Percentiles rank a stretch among this genome's conserved stretches.
Evolutionary conservation across 78 protist species (phyloP).

Genomic region (Kipferlia bialata): DNA sequence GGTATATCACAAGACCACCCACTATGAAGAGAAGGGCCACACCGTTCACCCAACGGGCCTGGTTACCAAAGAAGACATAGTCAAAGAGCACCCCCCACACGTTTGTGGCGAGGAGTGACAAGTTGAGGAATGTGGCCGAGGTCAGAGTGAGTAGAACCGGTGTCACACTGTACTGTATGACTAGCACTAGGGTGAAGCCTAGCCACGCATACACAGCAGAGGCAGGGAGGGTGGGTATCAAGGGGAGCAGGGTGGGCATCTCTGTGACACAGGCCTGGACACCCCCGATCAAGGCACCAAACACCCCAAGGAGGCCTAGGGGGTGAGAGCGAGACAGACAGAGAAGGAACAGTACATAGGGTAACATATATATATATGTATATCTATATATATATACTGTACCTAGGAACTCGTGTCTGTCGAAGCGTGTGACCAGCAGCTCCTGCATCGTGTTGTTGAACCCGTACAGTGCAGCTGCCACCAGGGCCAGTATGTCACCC

Average conservation of each 20-base stretch:
- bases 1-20: neutral
- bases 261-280: neutral
- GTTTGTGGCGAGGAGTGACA: constrained; percentile 3
- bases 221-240: neutral
- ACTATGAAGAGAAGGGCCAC: neutral
- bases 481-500: constrained; percentile 12
- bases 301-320: neutral
- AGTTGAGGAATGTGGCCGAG: neutral
- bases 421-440: neutral
- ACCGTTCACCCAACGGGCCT: neutral
- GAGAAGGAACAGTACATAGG: too few relatives aligned
- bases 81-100: neutral
- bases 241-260: neutral
- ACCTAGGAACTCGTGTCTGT: neutral
- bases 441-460: constrained; percentile 1
- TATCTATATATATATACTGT: too few relatives aligned
- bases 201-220: neutral
- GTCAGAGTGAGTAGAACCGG: neutral
- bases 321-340: neutral
- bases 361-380: too few relatives aligned
- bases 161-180: neutral
- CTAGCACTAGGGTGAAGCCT: neutral
- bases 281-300: neutral
- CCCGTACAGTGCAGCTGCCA: constrained; percentile 2
- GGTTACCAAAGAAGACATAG: neutral